These are phyloP conservation scores for Pythium grandisporangium DNA, from an alignment of 352 stramenopile species.

Conservation along the genomic window DNA sequence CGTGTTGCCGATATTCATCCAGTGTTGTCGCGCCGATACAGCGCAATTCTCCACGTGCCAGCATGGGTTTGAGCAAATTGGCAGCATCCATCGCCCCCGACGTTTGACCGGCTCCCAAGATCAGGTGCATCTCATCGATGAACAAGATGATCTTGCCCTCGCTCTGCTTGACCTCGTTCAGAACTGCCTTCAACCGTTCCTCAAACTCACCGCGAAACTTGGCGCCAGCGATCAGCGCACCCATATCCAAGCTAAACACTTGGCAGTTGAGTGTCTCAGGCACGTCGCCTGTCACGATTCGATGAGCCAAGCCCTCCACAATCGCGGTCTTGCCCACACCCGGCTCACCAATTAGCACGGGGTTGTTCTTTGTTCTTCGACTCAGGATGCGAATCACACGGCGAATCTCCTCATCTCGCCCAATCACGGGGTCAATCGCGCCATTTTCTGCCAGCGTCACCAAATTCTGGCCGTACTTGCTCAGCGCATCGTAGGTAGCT, in stretches of 20 bases:
- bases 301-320: conserved; percentile 93
- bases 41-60: conserved; percentile 93
- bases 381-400: conserved; percentile 94
- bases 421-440: conserved; percentile 98
- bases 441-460: conserved; percentile 87
- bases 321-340: conserved; percentile 97
- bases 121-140: conserved; percentile 97
- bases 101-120: conserved; percentile 91
- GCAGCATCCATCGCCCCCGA: conserved; percentile 95
- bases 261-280: conserved; percentile 88
- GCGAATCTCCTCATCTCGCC: conserved; percentile 95
- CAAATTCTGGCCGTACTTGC: conserved; percentile 95
- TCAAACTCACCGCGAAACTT: conserved; percentile 99
- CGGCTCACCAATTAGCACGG: conserved; percentile 93
- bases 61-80: conserved; percentile 97
- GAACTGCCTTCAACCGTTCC: conserved; percentile 93
- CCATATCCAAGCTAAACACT: conserved; percentile 95
- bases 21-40: conserved; percentile 98
- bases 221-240: conserved; percentile 93
- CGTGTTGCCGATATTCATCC: conserved; percentile 97
- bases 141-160: conserved; percentile 98
- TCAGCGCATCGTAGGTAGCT: conserved; percentile 88
- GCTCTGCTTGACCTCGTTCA: conserved; percentile 91
- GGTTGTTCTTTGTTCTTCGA: conserved; percentile 98
- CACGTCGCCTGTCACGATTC: conserved; percentile 95